Percentiles rank a stretch among this genome's conserved stretches.
These are phyloP conservation scores for Lignosus rhinocerotis DNA, from an alignment of 1,284 basidiomycete genomes.

Conservation along the genomic window DNA sequence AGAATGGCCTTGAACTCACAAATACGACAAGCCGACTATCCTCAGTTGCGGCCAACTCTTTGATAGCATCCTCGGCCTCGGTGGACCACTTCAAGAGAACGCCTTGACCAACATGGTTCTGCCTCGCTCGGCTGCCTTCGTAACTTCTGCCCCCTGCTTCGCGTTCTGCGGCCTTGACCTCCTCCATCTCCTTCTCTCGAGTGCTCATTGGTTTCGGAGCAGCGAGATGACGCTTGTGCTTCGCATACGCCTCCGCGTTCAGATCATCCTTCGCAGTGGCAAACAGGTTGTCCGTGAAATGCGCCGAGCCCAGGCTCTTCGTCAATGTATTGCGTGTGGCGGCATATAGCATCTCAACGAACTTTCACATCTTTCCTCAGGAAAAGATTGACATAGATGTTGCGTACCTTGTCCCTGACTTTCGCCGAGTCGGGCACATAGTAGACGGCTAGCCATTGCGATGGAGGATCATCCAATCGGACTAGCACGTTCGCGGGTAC, in stretches of 20 bases:
- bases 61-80: constrained; percentile 65
- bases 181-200: constrained; percentile 78
- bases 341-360: constrained; percentile 86
- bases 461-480: constrained; percentile 56
- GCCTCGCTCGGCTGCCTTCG: constrained; percentile 55
- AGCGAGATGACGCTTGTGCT: constrained; percentile 69
- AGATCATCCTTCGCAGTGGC: constrained; percentile 76
- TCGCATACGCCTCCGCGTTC: constrained; percentile 67
- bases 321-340: constrained; percentile 75
- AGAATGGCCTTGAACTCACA: constrained; percentile 44
- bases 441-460: constrained; percentile 70
- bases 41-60: constrained; percentile 50
- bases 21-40: constrained; percentile 60
- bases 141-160: constrained; percentile 48
- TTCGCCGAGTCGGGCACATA: constrained; percentile 78
- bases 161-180: constrained; percentile 73
- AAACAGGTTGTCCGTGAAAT: constrained; percentile 80
- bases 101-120: constrained; percentile 56
- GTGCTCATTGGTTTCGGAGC: constrained; percentile 82
- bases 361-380: not conserved
- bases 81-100: constrained; percentile 65
- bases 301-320: constrained; percentile 73
- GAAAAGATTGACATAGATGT: not conserved
- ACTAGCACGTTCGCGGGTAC: constrained; percentile 74
- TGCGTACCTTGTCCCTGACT: constrained; percentile 71